Conservation (phyloP, 2,329 filamentous ascomycete species). For the Trichoderma sp. region DNA sequence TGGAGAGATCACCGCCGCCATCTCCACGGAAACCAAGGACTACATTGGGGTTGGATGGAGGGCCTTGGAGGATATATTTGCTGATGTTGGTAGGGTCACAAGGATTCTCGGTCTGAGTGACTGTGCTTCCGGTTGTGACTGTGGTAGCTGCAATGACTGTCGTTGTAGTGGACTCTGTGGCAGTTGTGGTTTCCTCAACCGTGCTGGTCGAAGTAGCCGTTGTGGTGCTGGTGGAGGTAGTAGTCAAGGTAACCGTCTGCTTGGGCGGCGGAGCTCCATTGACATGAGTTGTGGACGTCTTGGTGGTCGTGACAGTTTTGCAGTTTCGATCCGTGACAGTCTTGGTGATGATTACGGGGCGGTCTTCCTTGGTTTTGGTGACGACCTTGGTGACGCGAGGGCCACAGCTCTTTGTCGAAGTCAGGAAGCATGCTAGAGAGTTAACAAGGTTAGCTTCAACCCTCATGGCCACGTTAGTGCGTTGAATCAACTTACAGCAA, state of each 20-base stretch:
- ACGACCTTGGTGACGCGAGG: background rate
- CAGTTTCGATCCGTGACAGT: background rate
- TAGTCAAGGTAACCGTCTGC: background rate
- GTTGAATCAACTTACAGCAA: background rate
- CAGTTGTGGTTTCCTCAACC: background rate
- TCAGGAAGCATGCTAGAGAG: conserved; percentile 1
- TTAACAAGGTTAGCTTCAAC: background rate
- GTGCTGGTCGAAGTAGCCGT: background rate
- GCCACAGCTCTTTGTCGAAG: background rate
- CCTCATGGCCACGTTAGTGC: background rate
- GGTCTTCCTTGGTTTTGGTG: background rate
- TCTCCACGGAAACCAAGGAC: background rate
- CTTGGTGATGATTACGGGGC: background rate
- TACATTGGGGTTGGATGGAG: background rate
- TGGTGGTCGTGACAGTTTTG: background rate
- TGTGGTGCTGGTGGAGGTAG: background rate
- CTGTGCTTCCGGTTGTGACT: background rate
- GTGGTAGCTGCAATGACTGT: background rate
- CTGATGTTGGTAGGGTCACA: background rate
- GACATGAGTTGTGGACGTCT: background rate
- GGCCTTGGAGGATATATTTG: background rate
- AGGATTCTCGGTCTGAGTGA: background rate
- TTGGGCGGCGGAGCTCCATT: background rate
- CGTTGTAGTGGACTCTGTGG: background rate
- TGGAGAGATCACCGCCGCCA: background rate